Base-by-base conservation (phyloP, 176 grass and related monocot species). In the Carex littledalei region DNA sequence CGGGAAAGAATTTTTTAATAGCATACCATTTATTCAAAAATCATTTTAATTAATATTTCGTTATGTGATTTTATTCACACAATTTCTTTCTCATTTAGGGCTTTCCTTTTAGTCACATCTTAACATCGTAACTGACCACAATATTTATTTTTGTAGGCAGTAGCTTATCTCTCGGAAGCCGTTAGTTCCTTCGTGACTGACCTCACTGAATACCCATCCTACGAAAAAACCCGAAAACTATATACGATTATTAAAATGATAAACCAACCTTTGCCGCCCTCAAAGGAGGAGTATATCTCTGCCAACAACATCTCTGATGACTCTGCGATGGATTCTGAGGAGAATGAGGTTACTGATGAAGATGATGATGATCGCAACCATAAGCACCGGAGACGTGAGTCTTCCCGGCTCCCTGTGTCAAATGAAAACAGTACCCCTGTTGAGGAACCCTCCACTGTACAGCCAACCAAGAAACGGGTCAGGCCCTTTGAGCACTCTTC, bases 281-380 rank as follows among this genome's bases (percentile, higher is more conserved):
- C 87, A 73, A 97, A 83, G 82, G 90, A 94, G 63, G 92, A 90
- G 87, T 90, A 79, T 65, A 92, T 88, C 63, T 94, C 92, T 9
- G 81, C 78, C 32, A 87, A 92, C 26, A 57, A 81, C 79, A 64
- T 81, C 74, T 95, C 89, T 85, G 91, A 95, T 84, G 85, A 87
- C 75, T 78, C 74, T 78, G 81, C 72, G 68, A 92, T 83, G 80
- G 90, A 99, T 91, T 69, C 83, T 72, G 91, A 90, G 85, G 90
- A 89, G 71, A 73, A 87, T 13, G 91, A 92, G 87, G 84, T 90
- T 49, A 94, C 89, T 4, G 96, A 98, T 17, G 91, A 93, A 0
- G 93, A 98, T 26, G 94, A 98, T 0, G 94, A 94, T 68, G 96
- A 99, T 79, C 96, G 96, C 39, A 99, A 99, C 68, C 96, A 99